These are phyloP conservation scores for Pyronema domesticum DNA, from an alignment of 495 filamentous ascomycete species.

Conservation along the genomic window DNA sequence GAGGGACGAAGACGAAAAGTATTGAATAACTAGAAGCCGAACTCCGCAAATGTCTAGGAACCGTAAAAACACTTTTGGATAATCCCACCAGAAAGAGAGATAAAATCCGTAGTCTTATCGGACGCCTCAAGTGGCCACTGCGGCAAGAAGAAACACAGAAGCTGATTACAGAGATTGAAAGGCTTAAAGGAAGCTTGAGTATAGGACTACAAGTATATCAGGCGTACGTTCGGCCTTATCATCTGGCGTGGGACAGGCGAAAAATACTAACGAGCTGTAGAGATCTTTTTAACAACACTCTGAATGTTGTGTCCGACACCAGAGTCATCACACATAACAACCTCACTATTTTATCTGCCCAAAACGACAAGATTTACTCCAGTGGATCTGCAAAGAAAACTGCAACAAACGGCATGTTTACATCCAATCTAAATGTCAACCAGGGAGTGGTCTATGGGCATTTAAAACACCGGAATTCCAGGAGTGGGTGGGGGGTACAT, in stretches of 20 bases:
- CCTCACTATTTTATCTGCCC: too few relatives aligned
- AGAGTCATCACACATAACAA: too few relatives aligned
- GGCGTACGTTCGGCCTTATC: not conserved
- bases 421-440: not conserved
- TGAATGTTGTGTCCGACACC: not conserved
- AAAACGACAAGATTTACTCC: not conserved
- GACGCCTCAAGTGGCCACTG: conserved; percentile 4
- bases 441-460: conserved; percentile 1
- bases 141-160: not conserved
- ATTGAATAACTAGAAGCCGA: not conserved
- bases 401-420: not conserved
- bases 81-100: not conserved
- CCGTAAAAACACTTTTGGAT: not conserved
- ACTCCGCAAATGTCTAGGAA: not conserved
- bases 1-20: too few relatives aligned
- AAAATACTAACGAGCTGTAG: not conserved
- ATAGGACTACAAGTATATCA: not conserved
- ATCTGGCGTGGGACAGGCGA: not conserved
- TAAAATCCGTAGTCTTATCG: not conserved
- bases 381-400: conserved; percentile 1
- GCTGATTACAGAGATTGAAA: not conserved
- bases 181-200: not conserved
- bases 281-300: not conserved
- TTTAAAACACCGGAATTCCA: not conserved
- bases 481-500: not conserved